A percentile compares a stretch with the other conserved stretches of the same genome.
Evolutionary conservation across 805 yeast genomes (phyloP).

Genomic region (Maudiozyma saulgeensis): DNA sequence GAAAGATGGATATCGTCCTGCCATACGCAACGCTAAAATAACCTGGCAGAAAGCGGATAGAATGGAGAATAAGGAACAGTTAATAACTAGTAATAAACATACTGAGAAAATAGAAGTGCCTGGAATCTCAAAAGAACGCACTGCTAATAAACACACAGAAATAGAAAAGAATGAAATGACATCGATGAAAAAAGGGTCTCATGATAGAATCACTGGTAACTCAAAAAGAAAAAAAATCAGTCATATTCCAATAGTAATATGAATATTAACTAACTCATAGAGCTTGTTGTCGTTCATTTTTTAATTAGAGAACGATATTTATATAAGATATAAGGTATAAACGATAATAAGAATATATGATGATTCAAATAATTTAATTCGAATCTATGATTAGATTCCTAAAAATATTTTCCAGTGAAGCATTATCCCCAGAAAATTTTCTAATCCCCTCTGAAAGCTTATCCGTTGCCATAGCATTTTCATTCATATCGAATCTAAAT

Average conservation of each 20-base stretch:
- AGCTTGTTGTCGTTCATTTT: not conserved
- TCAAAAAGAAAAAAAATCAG: not conserved
- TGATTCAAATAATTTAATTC: not conserved
- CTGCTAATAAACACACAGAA: too few species aligned
- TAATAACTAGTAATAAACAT: too few species aligned
- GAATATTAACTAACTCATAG: not conserved
- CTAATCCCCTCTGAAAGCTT: constrained; percentile 97
- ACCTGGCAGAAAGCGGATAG: too few species aligned
- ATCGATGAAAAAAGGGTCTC: too few species aligned
- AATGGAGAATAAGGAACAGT: too few species aligned
- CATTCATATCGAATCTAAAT: constrained; percentile 86
- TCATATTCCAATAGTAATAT: not conserved
- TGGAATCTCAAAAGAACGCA: too few species aligned
- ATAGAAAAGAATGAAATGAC: too few species aligned
- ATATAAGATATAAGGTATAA: too few species aligned
- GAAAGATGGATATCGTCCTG: too few species aligned
- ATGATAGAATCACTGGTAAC: constrained; percentile 2
- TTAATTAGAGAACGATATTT: too few species aligned
- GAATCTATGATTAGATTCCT: not conserved
- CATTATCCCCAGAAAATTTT: constrained; percentile 89
- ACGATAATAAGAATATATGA: not conserved
- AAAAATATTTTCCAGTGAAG: constrained; percentile 48
- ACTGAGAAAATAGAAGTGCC: too few species aligned
- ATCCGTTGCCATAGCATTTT: constrained; percentile 98
- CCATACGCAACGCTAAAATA: too few species aligned